These are phyloP conservation scores for Raffaelea albimanens DNA, from an alignment of 2,329 filamentous ascomycete species.

Conservation along the genomic window DNA sequence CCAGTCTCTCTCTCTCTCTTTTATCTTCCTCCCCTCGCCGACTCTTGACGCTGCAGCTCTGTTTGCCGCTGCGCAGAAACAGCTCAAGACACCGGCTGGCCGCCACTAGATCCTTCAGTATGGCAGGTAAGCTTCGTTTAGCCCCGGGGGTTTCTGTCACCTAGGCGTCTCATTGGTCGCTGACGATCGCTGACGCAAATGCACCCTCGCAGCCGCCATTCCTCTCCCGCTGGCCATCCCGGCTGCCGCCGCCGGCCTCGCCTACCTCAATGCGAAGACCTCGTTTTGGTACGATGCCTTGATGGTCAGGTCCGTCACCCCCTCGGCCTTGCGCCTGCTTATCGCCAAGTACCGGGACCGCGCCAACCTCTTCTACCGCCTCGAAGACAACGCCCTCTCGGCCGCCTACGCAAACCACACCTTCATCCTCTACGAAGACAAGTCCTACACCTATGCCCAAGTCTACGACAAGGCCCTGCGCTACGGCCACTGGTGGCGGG, in stretches of 20 bases:
- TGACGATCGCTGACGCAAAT: neutral
- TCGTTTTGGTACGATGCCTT: constrained; percentile 56
- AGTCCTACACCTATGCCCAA: constrained; percentile 64
- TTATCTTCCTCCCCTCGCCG: too few relatives aligned
- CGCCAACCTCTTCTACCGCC: constrained; percentile 63
- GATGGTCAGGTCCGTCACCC: constrained; percentile 46
- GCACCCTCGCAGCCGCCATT: constrained; percentile 33
- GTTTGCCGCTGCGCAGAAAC: too few relatives aligned
- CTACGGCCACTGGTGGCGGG: constrained; percentile 68
- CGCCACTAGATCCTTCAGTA: too few relatives aligned
- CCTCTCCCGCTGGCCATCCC: constrained; percentile 47
- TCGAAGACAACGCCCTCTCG: constrained; percentile 56
- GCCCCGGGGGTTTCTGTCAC: too few relatives aligned
- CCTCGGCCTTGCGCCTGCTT: constrained; percentile 30
- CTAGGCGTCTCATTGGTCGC: too few relatives aligned
- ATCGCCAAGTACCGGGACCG: constrained; percentile 47
- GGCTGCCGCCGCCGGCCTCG: constrained; percentile 56
- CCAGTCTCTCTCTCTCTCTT: too few relatives aligned
- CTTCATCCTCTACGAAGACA: constrained; percentile 61
- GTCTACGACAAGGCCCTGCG: constrained; percentile 61
- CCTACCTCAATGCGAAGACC: constrained; percentile 68
- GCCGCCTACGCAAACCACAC: constrained; percentile 39
- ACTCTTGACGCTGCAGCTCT: too few relatives aligned
- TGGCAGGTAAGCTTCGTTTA: too few relatives aligned
- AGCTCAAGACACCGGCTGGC: too few relatives aligned